Conservation (phyloP, 306 rosid genomes). For the Rubus idaeus region DNA sequence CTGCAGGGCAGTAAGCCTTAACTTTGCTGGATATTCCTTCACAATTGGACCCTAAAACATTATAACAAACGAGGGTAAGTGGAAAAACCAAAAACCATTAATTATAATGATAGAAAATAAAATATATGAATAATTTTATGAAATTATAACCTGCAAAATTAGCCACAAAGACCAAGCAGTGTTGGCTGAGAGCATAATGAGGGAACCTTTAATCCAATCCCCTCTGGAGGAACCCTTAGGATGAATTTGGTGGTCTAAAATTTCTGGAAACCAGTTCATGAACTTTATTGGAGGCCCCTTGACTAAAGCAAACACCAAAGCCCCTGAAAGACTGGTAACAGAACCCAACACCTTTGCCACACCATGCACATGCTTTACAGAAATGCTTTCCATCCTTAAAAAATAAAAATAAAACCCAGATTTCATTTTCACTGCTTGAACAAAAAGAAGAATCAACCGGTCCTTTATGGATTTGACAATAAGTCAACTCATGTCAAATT, state of each 20-base stretch:
- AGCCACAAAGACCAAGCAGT: slow-evolving; percentile 84
- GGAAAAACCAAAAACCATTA: too few relatives aligned
- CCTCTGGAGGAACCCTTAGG: slow-evolving; percentile 30
- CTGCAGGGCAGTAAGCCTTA: slow-evolving; percentile 70
- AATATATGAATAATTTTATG: background rate
- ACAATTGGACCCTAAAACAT: slow-evolving; percentile 56
- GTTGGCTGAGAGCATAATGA: slow-evolving; percentile 83
- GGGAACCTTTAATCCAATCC: slow-evolving; percentile 59
- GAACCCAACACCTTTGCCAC: slow-evolving; percentile 75
- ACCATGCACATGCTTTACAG: slow-evolving; percentile 52
- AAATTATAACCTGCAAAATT: slow-evolving; percentile 63
- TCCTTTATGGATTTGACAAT: background rate
- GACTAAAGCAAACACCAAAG: slow-evolving; percentile 65
- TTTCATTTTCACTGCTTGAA: background rate
- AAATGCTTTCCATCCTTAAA: slow-evolving; percentile 68
- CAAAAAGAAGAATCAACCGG: background rate
- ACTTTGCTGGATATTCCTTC: slow-evolving; percentile 78
- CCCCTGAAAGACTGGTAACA: slow-evolving; percentile 64
- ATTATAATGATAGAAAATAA: background rate
- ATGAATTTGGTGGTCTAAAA: slow-evolving; percentile 23
- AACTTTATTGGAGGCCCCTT: slow-evolving; percentile 67
- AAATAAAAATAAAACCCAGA: background rate
- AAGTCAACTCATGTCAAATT: background rate
- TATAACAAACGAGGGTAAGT: background rate
- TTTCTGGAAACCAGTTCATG: slow-evolving; percentile 41